A percentile compares a stretch with the other conserved stretches of the same genome.
phyloP scores from a whole-genome alignment of 805 yeast genomes.

The Ogataea trehalophila region DNA sequence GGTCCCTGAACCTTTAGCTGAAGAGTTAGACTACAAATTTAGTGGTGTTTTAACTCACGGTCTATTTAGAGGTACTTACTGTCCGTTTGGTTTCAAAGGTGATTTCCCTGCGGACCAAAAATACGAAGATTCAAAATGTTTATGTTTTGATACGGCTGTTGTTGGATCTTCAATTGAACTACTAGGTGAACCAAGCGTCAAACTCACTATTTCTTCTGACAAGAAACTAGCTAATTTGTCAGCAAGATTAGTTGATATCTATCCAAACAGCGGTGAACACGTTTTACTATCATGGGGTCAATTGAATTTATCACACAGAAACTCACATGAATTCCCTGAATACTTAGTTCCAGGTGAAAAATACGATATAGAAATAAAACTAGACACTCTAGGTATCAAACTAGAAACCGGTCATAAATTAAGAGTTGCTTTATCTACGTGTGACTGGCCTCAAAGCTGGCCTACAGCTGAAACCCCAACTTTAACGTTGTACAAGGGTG shows the following conservation, averaged over 20 bases:
- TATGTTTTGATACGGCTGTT: slow-evolving; percentile 31
- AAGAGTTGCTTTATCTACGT: slow-evolving; percentile 37
- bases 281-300: slow-evolving; percentile 44
- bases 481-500: slow-evolving; percentile 30
- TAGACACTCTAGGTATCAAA: slow-evolving; percentile 39
- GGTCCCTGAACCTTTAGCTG: background rate
- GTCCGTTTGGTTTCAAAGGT: slow-evolving; percentile 44
- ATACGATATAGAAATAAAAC: slow-evolving; percentile 31
- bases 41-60: slow-evolving; percentile 38
- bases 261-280: slow-evolving; percentile 34
- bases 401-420: slow-evolving; percentile 34
- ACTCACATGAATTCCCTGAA: slow-evolving; percentile 39
- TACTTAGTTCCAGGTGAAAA: slow-evolving; percentile 27
- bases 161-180: slow-evolving; percentile 24
- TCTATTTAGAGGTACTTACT: slow-evolving; percentile 39
- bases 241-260: slow-evolving; percentile 36
- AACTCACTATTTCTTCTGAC: slow-evolving; percentile 32
- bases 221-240: slow-evolving; percentile 35
- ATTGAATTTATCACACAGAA: slow-evolving; percentile 37
- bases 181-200: slow-evolving; percentile 35
- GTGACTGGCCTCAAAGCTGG: slow-evolving; percentile 48
- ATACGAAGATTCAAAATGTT: slow-evolving; percentile 37
- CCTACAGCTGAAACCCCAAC: slow-evolving; percentile 39
- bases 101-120: slow-evolving; percentile 44
- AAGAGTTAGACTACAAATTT: slow-evolving; percentile 15